phyloP scores from a whole-genome alignment of 202 grass and related monocot genomes.

The Musa balbisiana region DNA sequence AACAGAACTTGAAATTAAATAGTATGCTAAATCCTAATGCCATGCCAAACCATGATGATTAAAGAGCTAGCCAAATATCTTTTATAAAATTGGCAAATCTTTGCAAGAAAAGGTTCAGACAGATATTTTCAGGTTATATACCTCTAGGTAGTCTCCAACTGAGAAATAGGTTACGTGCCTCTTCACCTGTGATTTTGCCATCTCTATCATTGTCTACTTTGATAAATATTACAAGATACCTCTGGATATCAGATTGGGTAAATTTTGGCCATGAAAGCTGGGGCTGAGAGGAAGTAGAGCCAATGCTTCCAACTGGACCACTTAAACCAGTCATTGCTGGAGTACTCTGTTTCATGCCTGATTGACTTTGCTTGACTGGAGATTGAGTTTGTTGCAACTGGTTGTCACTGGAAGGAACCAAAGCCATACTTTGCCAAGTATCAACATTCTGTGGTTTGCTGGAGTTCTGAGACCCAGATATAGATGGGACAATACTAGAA shows the following conservation, averaged over 20 bases:
- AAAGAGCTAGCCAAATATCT: neutral
- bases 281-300: constrained; percentile 39
- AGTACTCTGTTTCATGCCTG: constrained; percentile 35
- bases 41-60: neutral
- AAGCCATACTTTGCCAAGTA: constrained; percentile 36
- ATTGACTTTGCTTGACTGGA: constrained; percentile 38
- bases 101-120: neutral
- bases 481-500: constrained; percentile 25
- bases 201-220: constrained; percentile 98
- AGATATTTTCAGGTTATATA: constrained; percentile 25
- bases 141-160: constrained; percentile 99
- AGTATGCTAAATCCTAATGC: neutral
- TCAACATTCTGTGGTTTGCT: constrained; percentile 30
- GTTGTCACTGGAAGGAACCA: constrained; percentile 32
- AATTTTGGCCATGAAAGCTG: constrained; percentile 82
- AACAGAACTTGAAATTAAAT: neutral
- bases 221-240: constrained; percentile 85
- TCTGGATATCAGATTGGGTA: constrained; percentile 81
- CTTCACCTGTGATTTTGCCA: constrained; percentile 92
- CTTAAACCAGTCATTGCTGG: constrained; percentile 31
- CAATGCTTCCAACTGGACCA: constrained; percentile 38
- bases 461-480: constrained; percentile 38
- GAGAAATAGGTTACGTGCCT: constrained; percentile 94
- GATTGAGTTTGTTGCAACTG: constrained; percentile 41
- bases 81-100: neutral